Evolutionary conservation across 148 eudicot species (phyloP).

Genomic region (Rhododendron ovatum): DNA sequence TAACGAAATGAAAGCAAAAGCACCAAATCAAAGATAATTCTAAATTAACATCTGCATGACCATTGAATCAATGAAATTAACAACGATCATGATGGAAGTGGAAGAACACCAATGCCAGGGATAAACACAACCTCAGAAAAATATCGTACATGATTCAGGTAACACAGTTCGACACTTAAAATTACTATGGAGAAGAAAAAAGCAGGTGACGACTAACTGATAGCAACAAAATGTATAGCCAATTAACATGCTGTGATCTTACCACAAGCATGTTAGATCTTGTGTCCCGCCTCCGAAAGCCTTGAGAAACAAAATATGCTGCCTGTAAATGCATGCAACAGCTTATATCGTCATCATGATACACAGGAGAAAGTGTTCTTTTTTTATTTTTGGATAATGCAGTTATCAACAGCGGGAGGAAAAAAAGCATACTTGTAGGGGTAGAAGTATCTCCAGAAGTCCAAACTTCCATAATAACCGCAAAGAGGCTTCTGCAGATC

Average conservation of each 20-base stretch:
- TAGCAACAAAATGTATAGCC: background rate
- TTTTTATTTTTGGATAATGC: background rate
- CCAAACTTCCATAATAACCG: slow-evolving; percentile 87
- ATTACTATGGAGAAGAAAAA: background rate
- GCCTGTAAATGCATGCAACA: slow-evolving; percentile 53
- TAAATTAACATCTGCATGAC: background rate
- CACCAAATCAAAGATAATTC: background rate
- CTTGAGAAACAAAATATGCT: slow-evolving; percentile 66
- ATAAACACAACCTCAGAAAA: background rate
- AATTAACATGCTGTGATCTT: slow-evolving; percentile 28
- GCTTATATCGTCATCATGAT: background rate
- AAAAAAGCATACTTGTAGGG: slow-evolving; percentile 59
- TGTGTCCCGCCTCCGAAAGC: slow-evolving; percentile 72
- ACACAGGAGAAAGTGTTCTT: background rate
- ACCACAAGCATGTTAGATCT: slow-evolving; percentile 95
- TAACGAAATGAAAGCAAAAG: background rate
- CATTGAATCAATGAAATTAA: background rate
- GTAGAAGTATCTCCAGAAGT: slow-evolving; percentile 75
- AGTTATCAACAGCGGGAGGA: slow-evolving; percentile 23
- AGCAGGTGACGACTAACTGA: background rate
- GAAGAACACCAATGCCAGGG: background rate
- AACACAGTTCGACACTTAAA: background rate
- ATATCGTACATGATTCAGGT: background rate
- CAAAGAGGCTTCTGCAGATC: slow-evolving; percentile 88
- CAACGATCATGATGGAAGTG: background rate